phyloP scores from a whole-genome alignment of 768 basidiomycete genomes.

The Hygrocybe coccinea region DNA sequence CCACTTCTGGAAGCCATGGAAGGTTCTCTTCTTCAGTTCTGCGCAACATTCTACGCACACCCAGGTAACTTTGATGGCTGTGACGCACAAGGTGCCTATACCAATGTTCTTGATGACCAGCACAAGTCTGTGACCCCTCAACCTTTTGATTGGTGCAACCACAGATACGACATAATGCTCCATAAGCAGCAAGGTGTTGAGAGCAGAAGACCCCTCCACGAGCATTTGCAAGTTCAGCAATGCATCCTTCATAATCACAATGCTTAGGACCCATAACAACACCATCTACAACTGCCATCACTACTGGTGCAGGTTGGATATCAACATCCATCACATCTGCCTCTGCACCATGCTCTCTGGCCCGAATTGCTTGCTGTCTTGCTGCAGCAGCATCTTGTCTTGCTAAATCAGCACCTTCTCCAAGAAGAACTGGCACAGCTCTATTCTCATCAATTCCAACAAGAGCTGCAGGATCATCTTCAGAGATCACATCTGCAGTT shows the following conservation, averaged over 20 bases:
- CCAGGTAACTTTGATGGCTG: not conserved
- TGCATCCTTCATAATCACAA: constrained; percentile 10
- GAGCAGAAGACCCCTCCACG: constrained; percentile 4
- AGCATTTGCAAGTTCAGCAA: constrained; percentile 1
- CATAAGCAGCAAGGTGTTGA: not conserved
- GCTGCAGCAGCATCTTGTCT: not conserved
- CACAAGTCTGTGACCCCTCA: not conserved
- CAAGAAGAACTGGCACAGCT: not conserved
- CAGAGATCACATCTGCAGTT: constrained; percentile 3
- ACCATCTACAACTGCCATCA: constrained; percentile 13
- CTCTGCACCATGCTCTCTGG: not conserved
- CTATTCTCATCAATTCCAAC: constrained; percentile 4
- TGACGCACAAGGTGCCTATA: not conserved
- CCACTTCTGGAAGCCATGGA: not conserved
- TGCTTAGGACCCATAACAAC: constrained; percentile 13
- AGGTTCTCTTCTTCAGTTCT: constrained; percentile 1
- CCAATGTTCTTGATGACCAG: constrained; percentile 4
- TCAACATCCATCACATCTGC: constrained; percentile 1
- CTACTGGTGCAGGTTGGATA: not conserved
- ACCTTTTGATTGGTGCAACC: not conserved
- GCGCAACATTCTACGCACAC: not conserved
- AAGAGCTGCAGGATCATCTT: not conserved
- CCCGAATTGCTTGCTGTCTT: not conserved
- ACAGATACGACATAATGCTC: constrained; percentile 5
- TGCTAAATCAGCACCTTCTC: not conserved